Evolutionary conservation across 192 early-diverging fungal genomes (phyloP).

Genomic region (Umbelopsis vinacea): DNA sequence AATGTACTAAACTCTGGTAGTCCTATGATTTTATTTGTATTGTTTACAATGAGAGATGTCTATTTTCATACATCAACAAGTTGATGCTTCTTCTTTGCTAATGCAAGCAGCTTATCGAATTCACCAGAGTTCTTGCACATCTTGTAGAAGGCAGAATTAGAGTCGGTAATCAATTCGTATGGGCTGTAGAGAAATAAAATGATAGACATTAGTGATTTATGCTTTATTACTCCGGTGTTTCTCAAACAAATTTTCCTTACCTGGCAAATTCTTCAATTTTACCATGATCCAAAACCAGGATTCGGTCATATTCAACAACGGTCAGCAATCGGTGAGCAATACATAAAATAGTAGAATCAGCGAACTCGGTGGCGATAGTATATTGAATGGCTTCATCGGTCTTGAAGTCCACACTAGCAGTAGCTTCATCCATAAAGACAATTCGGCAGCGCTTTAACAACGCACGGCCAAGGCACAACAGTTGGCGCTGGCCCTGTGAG

Average conservation of each 20-base stretch:
- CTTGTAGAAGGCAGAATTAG: constrained; percentile 53
- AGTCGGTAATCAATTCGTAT: constrained; percentile 21
- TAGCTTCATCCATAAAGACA: constrained; percentile 78
- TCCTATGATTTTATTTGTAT: no score
- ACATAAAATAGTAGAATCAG: constrained; percentile 78
- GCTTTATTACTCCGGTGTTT: background rate
- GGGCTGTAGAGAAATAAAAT: constrained; percentile 16
- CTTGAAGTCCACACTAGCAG: constrained; percentile 80
- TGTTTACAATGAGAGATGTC: background rate
- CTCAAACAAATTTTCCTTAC: constrained; percentile 20
- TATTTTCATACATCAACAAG: background rate
- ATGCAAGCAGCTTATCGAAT: constrained; percentile 62
- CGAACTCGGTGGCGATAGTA: constrained; percentile 81
- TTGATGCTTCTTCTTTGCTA: constrained; percentile 13
- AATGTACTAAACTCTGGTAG: no score
- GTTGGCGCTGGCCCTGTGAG: constrained; percentile 83
- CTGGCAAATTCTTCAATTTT: constrained; percentile 78
- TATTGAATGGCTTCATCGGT: constrained; percentile 90
- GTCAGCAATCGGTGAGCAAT: constrained; percentile 92
- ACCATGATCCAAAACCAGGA: constrained; percentile 84
- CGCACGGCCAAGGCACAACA: constrained; percentile 83
- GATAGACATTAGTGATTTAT: no score
- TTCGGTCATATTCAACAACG: constrained; percentile 87
- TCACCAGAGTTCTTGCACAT: constrained; percentile 89
- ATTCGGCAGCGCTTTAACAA: constrained; percentile 71